These are phyloP conservation scores for Pseudonectria foliicola DNA, from an alignment of 2,329 filamentous ascomycete species.

Conservation along the genomic window DNA sequence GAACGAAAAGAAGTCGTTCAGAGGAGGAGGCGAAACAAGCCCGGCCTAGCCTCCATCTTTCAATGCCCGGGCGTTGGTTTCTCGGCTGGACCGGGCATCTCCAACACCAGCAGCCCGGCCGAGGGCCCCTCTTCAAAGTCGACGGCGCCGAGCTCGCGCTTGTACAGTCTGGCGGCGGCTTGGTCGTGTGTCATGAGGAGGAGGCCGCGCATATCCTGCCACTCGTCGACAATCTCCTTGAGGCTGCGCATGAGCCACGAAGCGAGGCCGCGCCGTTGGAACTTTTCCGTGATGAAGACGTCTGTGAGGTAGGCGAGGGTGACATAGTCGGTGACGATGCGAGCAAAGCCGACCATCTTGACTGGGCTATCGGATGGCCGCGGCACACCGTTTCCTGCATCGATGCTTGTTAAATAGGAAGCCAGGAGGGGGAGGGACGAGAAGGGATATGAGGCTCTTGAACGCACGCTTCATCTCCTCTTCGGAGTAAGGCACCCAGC, in stretches of 20 bases:
- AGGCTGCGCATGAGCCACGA: conserved; percentile 57
- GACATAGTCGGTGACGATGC: conserved; percentile 62
- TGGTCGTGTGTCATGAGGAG: conserved; percentile 46
- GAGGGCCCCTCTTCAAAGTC: conserved; percentile 37
- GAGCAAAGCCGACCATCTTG: conserved; percentile 34
- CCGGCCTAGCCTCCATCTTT: conserved; percentile 8
- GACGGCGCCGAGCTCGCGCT: conserved; percentile 38
- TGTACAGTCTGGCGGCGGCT: conserved; percentile 37
- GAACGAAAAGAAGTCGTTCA: conserved; percentile 5
- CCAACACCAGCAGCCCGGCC: conserved; percentile 32
- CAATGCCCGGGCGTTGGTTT: conserved; percentile 28
- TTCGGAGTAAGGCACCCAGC: conserved; percentile 34
- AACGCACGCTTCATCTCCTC: conserved; percentile 32
- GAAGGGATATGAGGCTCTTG: conserved; percentile 6
- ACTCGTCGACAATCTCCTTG: conserved; percentile 46
- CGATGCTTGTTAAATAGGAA: conserved; percentile 4
- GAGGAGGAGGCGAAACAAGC: conserved; percentile 6
- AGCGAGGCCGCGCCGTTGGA: conserved; percentile 56
- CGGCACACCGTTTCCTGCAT: conserved; percentile 25
- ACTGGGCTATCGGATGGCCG: conserved; percentile 24
- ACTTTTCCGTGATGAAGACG: conserved; percentile 54
- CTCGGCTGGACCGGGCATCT: conserved; percentile 32
- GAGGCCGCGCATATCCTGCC: conserved; percentile 53
- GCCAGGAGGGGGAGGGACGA: conserved; percentile 24
- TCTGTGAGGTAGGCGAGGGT: conserved; percentile 64